Base-by-base conservation (phyloP, 164 flowering plant genomes). In the Buxus sempervirens region DNA sequence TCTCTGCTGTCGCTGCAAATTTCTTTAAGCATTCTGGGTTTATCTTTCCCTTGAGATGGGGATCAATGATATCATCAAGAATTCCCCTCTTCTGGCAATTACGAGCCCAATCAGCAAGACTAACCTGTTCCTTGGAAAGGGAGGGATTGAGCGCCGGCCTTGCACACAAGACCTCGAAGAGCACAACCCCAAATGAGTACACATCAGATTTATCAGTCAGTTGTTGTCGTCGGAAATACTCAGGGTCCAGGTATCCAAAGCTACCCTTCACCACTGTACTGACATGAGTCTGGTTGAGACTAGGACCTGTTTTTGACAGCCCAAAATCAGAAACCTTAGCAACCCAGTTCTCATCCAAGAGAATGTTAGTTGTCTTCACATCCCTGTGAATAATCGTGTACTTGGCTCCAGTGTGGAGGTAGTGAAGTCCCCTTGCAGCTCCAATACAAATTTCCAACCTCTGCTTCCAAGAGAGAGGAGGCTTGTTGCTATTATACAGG, bases 261-360 rank as follows among this genome's bases (percentile, higher is more conserved):
- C 89, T 88, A 0, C 93, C 93, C 59, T 88, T 88, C 49, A 87
- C 95, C 66, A 85, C 81, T 1, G 91, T 89, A 54, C 89, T 87
- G 24, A 89, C 88, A 76, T 85, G 94, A 18, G 76, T 76, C 23
- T 83, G 75, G 24, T 81, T 73, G 64, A 85, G 57, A 32, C 65
- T 62, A 5, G 87, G 88, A 26, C 95, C 95, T 0, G 89, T 89
- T 76, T 87, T 89, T 0, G 91, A 87, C 1, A 88, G 81, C 49
- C 94, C 94, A 23, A 88, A 88, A 75, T 86, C 94, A 0, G 94
- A 89, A 23, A 89, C 94, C 69, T 89, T 86, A 0, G 93, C 93
- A 0, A 85, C 86, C 87, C 89, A 82, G 10, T 82, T 81, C 65
- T 86, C 88, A 58, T 85, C 86, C 25, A 85, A 25, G 1, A 87